Evolutionary conservation across 2,329 filamentous ascomycete species (phyloP), one percentile per base, ranked within the genome.

Genomic region (Ophiostoma ulmi): DNA sequence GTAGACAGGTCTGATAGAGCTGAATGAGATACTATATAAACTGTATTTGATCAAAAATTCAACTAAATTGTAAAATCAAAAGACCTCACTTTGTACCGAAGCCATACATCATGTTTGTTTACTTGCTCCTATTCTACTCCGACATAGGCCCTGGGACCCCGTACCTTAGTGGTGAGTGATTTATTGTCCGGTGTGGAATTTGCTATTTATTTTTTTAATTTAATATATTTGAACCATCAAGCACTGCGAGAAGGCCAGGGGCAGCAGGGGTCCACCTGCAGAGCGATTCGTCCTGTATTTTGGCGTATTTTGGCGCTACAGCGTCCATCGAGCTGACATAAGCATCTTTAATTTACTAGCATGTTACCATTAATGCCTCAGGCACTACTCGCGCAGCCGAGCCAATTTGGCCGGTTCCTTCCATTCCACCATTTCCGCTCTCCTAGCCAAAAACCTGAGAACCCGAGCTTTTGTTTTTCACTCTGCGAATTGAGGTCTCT

Each of bases 1-100:
- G 71, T 87, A 76, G 81, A 35, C 14, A 1, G 39, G 7, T n/a
- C 14, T 48, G 17, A 17, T 48, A 7, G 17, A n/a, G 5, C n/a
- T 3, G 44, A n/a, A n/a, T 48, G 44, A n/a, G 44, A 48, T 20
- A 7, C 7, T 1, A 17, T 6, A 13, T 8, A 13, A 10, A 58
- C 26, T 22, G 10, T 1, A 58, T 22, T 11, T 3, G 7, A 26
- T 26, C 8, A 26, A 58, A 26, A 58, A 14, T 58, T 17, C 8
- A 31, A 13, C 3, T 26, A 58, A 5, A 13, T 31, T 26, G 6
- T 8, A 5, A 58, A 11, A 13, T 20, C 1, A 48, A 48, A 20
- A 10, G 44, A 58, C 52, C 10, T 39, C 35, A 63, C 14, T 14
- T 20, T 38, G 63, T 4, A 17, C 36, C 35, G 39, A 35, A 13